Percentiles rank a stretch among this genome's conserved stretches.
Conservation (phyloP, 768 basidiomycete species). For the Naematelia encephala region DNA sequence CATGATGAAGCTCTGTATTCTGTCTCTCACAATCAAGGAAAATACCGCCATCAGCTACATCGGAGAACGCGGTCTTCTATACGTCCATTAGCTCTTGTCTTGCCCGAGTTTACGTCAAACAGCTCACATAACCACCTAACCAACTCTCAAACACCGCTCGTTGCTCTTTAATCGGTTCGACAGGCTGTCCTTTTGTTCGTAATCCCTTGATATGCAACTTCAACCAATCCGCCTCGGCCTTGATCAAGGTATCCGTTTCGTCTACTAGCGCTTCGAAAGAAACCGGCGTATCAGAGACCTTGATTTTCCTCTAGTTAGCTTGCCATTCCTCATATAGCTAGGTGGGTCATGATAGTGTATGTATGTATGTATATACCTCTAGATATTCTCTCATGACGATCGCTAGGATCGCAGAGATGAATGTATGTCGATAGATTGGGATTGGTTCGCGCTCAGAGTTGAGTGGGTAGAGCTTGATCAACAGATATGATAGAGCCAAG, state of each 20-base stretch:
- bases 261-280: slow-evolving; percentile 15
- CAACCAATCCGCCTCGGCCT: slow-evolving; percentile 16
- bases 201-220: slow-evolving; percentile 12
- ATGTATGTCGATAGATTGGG: slow-evolving; percentile 25
- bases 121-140: slow-evolving; percentile 30
- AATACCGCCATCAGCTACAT: slow-evolving; percentile 27
- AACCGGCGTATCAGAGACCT: slow-evolving; percentile 23
- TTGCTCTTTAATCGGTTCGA: slow-evolving; percentile 8
- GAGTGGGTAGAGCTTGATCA: slow-evolving; percentile 33
- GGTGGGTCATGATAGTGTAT: too few species aligned
- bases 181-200: slow-evolving; percentile 19
- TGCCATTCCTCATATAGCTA: too few species aligned
- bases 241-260: slow-evolving; percentile 26
- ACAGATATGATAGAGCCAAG: slow-evolving; percentile 28
- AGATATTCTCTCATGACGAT: slow-evolving; percentile 30
- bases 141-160: slow-evolving; percentile 22
- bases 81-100: background rate
- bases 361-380: slow-evolving; percentile 34
- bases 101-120: background rate
- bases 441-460: slow-evolving; percentile 14
- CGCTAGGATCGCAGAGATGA: slow-evolving; percentile 26
- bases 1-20: background rate
- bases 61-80: slow-evolving; percentile 17
- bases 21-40: slow-evolving; percentile 32
- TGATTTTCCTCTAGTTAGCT: background rate